Base-by-base conservation (phyloP, 495 filamentous ascomycete genomes). In the Rostrohypoxylon terebratum region DNA sequence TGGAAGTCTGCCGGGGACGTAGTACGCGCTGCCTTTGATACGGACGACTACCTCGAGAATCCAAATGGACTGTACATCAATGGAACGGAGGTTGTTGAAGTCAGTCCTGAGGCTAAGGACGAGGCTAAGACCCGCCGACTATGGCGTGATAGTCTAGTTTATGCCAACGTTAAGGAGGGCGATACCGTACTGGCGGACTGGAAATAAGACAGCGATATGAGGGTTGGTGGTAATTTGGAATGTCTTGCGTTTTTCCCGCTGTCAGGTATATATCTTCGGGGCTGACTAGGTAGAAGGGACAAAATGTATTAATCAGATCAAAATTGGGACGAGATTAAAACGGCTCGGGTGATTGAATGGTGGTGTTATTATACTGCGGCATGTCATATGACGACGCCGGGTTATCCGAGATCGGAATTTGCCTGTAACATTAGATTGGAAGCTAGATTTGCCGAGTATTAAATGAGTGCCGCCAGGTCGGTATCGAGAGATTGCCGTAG, bases 1-100 rank as follows among this genome's bases (percentile, higher is more conserved):
- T 80, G 78, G 66, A 82, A 82, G 71, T 84, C 82, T 25, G 83
- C 81, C 10, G 76, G 67, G 7, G 83, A 84, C 47, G 75, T 83
- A 34, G 34, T 83, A 50, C 72, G 72, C 16, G 84, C 78, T 0
- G 62, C 64, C 20, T 81, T 83, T 42, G 79, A 81, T 28, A 73
- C 72, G 3, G 54, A 78, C 11, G 71, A 40, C 8, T 69, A 40
- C 0, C 57, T 79, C n/a, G 65, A 74, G 63, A 51, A 62, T 28
- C 78, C 78, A 10, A 77, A 80, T 48, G 77, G 73, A 0, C 8
- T 80, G 33, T 82, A 82, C 54, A 45, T 82, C 31, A 76, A 82
- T 63, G 78, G 80, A 21, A 59, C 59, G 10, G 58, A 10, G 0
- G n/a, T 68, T 16, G 40, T 53, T 7, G 73, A 77, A 4, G 64